Conservation (phyloP, 306 rosid genomes). For the Lathyrus sativus region DNA sequence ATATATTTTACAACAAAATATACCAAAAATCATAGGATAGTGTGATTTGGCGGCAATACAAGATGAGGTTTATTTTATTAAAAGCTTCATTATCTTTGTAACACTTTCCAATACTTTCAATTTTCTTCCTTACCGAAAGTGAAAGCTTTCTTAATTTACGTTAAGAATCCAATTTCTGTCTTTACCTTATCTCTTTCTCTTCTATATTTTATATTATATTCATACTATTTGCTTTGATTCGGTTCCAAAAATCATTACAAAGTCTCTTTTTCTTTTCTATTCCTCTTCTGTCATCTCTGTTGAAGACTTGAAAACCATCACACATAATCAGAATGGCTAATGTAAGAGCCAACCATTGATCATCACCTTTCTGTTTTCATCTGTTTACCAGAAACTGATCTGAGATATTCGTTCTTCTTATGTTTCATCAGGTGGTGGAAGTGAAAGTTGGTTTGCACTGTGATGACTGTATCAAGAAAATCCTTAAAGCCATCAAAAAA, state of each 20-base stretch:
- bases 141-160: conserved; percentile 51
- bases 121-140: conserved; percentile 28
- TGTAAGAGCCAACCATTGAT: conserved; percentile 40
- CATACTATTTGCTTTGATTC: conserved; percentile 15
- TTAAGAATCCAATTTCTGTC: conserved; percentile 55
- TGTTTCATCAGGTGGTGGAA: conserved; percentile 69
- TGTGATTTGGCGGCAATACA: too few relatives aligned
- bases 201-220: background rate
- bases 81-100: background rate
- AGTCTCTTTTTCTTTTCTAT: background rate
- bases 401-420: background rate
- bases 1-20: too few relatives aligned
- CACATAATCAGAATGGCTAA: conserved; percentile 48
- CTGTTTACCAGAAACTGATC: background rate
- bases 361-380: background rate
- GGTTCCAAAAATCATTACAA: conserved; percentile 24
- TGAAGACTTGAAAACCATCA: background rate
- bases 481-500: conserved; percentile 82
- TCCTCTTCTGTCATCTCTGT: background rate
- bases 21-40: too few relatives aligned
- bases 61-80: background rate
- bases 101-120: conserved; percentile 17
- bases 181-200: conserved; percentile 2
- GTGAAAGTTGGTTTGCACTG: conserved; percentile 86
- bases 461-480: conserved; percentile 88